phyloP scores from a whole-genome alignment of 306 rosid genomes.

The Trifolium repens region DNA sequence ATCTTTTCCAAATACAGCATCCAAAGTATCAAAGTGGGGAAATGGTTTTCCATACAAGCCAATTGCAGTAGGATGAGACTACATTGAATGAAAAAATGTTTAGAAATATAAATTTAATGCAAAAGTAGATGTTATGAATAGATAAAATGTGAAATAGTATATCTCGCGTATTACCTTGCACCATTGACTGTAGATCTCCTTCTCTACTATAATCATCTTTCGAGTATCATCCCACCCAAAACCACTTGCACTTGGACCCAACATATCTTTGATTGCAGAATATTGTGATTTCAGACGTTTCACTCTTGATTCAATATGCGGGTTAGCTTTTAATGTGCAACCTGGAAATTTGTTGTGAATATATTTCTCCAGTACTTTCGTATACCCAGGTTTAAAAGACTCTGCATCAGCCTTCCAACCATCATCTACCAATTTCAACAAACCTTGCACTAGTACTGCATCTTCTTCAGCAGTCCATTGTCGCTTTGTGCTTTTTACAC shows the following conservation, averaged over 20 bases:
- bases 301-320: constrained; percentile 17
- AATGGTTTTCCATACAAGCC: neutral
- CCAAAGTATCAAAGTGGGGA: neutral
- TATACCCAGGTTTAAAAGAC: constrained; percentile 1
- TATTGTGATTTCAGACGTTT: constrained; percentile 5
- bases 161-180: neutral
- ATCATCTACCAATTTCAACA: neutral
- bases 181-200: constrained; percentile 8
- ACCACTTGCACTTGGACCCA: constrained; percentile 23
- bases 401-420: constrained; percentile 3
- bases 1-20: neutral
- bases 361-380: neutral
- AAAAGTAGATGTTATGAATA: neutral
- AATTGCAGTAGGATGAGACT: neutral
- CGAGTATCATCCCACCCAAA: constrained; percentile 11
- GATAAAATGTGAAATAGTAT: neutral
- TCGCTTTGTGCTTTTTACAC: neutral
- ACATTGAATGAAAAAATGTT: neutral
- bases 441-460: neutral
- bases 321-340: constrained; percentile 2
- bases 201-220: constrained; percentile 12
- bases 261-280: neutral
- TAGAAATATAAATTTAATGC: neutral
- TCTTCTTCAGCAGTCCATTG: constrained; percentile 15
- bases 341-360: neutral